Conservation (phyloP, 805 yeast genomes). For the Wickerhamiella cacticola region DNA sequence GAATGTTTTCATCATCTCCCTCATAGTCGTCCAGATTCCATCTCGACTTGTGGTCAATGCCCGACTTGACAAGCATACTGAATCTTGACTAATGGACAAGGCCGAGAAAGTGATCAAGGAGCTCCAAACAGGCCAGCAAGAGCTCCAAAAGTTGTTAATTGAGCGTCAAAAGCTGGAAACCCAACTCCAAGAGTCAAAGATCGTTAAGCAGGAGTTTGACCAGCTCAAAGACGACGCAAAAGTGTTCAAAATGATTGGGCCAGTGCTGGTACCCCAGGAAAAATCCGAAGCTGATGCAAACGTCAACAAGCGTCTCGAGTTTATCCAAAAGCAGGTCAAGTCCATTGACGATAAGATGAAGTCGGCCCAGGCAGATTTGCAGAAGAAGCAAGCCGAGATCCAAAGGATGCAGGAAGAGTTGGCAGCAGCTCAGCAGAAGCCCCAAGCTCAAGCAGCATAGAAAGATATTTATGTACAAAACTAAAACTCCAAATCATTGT, state of each 20-base stretch:
- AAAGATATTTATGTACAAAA: background rate
- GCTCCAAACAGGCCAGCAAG: slow-evolving; percentile 23
- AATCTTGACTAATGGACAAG: slow-evolving; percentile 1
- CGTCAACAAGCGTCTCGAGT: slow-evolving; percentile 81
- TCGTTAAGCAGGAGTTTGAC: slow-evolving; percentile 73
- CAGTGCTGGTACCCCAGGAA: slow-evolving; percentile 84
- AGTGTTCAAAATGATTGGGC: slow-evolving; percentile 83
- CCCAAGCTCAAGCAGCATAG: background rate
- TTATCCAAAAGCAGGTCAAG: slow-evolving; percentile 63
- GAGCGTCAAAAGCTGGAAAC: slow-evolving; percentile 84
- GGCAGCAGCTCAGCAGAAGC: background rate
- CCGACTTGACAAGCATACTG: slow-evolving; percentile 24
- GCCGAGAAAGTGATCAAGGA: slow-evolving; percentile 15
- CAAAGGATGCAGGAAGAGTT: slow-evolving; percentile 15
- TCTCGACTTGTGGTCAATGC: slow-evolving; percentile 38
- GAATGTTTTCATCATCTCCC: slow-evolving; percentile 20
- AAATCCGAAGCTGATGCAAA: slow-evolving; percentile 67
- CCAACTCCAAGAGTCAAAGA: slow-evolving; percentile 85
- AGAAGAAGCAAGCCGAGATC: slow-evolving; percentile 27
- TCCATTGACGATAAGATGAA: slow-evolving; percentile 64
- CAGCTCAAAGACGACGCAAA: slow-evolving; percentile 54
- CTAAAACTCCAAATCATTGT: background rate
- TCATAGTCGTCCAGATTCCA: slow-evolving; percentile 41
- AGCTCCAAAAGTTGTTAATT: slow-evolving; percentile 40
- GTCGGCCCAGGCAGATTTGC: slow-evolving; percentile 43